Evolutionary conservation across 1,284 basidiomycete genomes (phyloP).

Genomic region (Melampsora abietis-canadensis): DNA sequence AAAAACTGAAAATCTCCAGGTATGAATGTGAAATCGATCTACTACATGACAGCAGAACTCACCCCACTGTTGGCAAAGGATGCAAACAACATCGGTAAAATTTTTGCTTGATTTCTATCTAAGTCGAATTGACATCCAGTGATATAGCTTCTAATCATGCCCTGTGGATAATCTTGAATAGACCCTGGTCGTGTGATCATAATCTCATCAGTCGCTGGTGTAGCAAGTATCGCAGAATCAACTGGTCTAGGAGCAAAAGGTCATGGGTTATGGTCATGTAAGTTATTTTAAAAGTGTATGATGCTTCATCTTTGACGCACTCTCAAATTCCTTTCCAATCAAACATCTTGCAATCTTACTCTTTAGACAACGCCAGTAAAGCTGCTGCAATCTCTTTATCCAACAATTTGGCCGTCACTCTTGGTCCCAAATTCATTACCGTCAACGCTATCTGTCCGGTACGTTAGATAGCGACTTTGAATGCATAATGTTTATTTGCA

Average conservation of each 20-base stretch:
- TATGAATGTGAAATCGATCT: conserved; percentile 43
- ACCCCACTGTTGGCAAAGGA: conserved; percentile 36
- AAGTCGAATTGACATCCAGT: not conserved
- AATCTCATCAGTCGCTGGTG: conserved; percentile 52
- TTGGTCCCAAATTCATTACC: conserved; percentile 51
- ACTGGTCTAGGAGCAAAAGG: conserved; percentile 50
- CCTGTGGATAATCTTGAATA: not conserved
- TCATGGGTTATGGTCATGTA: conserved; percentile 52
- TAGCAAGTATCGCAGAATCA: conserved; percentile 48
- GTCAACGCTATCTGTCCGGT: conserved; percentile 53
- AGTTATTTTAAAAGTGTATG: conserved; percentile 19
- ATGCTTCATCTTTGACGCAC: not conserved
- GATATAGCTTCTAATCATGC: not conserved
- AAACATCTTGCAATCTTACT: not conserved
- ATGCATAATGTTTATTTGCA: not conserved
- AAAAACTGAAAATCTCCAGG: conserved; percentile 11
- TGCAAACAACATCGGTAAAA: conserved; percentile 34
- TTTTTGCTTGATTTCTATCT: not conserved
- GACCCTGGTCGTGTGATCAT: conserved; percentile 52
- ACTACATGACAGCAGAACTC: conserved; percentile 41
- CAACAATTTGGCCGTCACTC: conserved; percentile 50
- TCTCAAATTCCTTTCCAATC: not conserved
- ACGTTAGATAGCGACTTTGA: not conserved
- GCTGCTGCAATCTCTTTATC: conserved; percentile 53
- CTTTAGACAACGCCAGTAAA: conserved; percentile 51